Base-by-base conservation (phyloP, 2,329 filamentous ascomycete species). In the Calcarisporium arbuscula region DNA sequence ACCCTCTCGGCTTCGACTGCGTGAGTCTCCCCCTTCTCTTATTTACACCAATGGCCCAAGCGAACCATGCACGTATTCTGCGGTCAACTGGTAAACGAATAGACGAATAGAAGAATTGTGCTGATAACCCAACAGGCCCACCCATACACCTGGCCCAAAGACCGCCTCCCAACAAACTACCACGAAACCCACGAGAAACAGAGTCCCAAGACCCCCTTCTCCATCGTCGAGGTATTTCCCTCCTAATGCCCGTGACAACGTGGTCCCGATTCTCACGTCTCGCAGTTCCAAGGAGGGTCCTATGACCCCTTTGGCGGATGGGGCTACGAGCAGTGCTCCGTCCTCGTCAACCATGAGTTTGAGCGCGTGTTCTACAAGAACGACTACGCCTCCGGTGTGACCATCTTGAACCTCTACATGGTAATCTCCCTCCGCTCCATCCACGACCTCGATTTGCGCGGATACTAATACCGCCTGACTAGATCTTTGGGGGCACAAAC, bases 351-450 rank as follows among this genome's bases (percentile, higher is more conserved):
- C 41, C 65, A 79, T n/a, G 81, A 88, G 45, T 87, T 86, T 42
- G 77, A 83, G 41, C 67, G 84, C 12, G 79, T 92, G 0, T 86
- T 88, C 51, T 85, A 87, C 57, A 90, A 89, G 67, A 85, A 87
- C 45, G 68, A 78, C 33, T 74, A 80, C 34, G 75, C 76, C 23
- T 74, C 80, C 12, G 80, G 77, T 0, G 71, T 80, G 4, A 77
- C 73, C 0, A 74, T 90, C 7, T 64, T 87, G 38, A 88, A 80
- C 45, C 50, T 86, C 2, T 89, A 88, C 54, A 89, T 89, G 85
- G 77, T 78, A 51, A 45, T 2, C 5, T 15, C 11, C 1, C 2
- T 5, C 5, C 2, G 6, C 12, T 56, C 35, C 41, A 4, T 42
- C 19, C 4, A 0, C 5, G 20, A 19, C 4, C 1, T 8, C 10